phyloP scores from a whole-genome alignment of 2,329 filamentous ascomycete genomes.

The Fusarium decemcellulare region DNA sequence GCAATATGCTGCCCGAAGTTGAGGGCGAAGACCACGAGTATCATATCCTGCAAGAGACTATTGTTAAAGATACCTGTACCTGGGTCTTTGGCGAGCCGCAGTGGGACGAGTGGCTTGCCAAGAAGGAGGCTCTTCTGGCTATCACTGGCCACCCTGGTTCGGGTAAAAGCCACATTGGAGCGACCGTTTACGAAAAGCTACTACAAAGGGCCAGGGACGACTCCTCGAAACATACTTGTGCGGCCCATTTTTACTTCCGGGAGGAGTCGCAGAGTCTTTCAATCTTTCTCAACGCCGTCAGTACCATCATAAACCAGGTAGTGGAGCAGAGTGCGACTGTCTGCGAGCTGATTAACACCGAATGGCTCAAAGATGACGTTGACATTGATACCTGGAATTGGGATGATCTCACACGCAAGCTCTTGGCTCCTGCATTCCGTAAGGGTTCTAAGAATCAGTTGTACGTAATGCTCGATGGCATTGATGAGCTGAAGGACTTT shows the following conservation, averaged over 20 bases:
- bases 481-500: slow-evolving; percentile 48
- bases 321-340: slow-evolving; percentile 49
- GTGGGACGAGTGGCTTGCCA: slow-evolving; percentile 47
- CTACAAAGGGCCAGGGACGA: slow-evolving; percentile 31
- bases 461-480: slow-evolving; percentile 50
- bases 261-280: slow-evolving; percentile 49
- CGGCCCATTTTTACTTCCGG: slow-evolving; percentile 55
- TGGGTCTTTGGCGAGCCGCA: slow-evolving; percentile 49
- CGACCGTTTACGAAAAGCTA: slow-evolving; percentile 40
- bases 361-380: slow-evolving; percentile 44
- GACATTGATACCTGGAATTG: slow-evolving; percentile 23
- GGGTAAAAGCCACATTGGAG: slow-evolving; percentile 53
- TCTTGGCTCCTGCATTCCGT: slow-evolving; percentile 44
- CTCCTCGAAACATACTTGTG: slow-evolving; percentile 35
- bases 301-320: slow-evolving; percentile 49
- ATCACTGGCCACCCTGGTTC: slow-evolving; percentile 49
- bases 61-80: slow-evolving; percentile 47
- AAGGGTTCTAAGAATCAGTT: slow-evolving; percentile 39
- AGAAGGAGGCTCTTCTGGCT: slow-evolving; percentile 40
- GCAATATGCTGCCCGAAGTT: slow-evolving; percentile 44
- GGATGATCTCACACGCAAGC: slow-evolving; percentile 37
- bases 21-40: slow-evolving; percentile 46
- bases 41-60: slow-evolving; percentile 46
- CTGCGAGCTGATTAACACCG: slow-evolving; percentile 49
- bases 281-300: slow-evolving; percentile 44